Base-by-base conservation (phyloP, 2,329 filamentous ascomycete species). In the Fusarium illudens region DNA sequence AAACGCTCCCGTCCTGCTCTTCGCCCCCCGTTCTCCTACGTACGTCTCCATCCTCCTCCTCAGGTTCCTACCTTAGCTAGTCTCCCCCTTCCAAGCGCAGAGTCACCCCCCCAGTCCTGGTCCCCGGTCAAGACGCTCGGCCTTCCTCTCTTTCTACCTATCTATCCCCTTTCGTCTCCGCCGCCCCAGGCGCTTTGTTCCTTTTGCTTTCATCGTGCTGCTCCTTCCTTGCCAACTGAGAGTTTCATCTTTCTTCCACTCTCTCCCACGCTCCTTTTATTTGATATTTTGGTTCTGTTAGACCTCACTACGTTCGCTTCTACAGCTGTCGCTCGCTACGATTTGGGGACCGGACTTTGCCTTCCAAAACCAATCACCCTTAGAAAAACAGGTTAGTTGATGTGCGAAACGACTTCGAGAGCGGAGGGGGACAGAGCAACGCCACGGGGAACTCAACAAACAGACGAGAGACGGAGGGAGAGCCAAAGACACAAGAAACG, bases 261-360 rank as follows among this genome's bases (percentile, higher is more conserved):
- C 84, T 86, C 84, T 82, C 82, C 74, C 81, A 87, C 85, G 79
- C 83, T 87, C 85, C 71, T 87, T 86, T 84, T 68, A 67, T 55
- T 58, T 67, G 67, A 65, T 68, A 56, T 60, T 56, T 52, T 42
- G 71, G 66, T 66, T 65, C 49, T 58, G 25, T 27, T 27, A 67
- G 60, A 65, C 64, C 71, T 71, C 61, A 71, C 59, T 60, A 77
- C 77, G 55, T 71, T 78, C 76, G 64, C 73, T 78, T 72, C 57
- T 63, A 67, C 49, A 70, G 66, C 65, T 66, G 74, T 74, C 66
- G 53, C 64, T 76, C 70, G 68, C 64, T 71, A 65, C 64, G 37
- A 60, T 52, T 20, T 60, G 53, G 65, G 68, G 68, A 68, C 36
- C 42, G 62, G 62, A 66, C 53, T 64, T 69, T 65, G 46, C 60